Base-by-base conservation (phyloP, 2,329 filamentous ascomycete genomes). In the Aspergillus luchuensis region DNA sequence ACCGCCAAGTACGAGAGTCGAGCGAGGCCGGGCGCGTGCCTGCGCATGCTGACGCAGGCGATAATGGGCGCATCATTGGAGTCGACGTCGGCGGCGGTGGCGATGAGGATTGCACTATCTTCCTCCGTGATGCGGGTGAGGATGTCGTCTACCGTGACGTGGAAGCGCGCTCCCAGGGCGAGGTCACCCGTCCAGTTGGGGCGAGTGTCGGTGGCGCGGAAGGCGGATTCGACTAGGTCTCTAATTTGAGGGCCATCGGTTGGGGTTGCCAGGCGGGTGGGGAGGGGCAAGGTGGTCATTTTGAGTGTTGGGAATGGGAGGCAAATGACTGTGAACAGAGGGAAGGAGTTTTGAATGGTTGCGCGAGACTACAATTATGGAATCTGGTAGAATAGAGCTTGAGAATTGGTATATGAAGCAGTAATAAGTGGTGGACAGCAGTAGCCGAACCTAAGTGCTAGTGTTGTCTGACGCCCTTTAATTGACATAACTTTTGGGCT, bases 121-220 rank as follows among this genome's bases (percentile, higher is more conserved):
- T 70, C 66, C 0, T 65, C 66, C 13, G 54, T 49, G 52, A 81
- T 77, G 1, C 58, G 66, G 19, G 60, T 51, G 21, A 65, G 17
- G 2, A 75, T 61, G 5, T 71, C 64, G 2, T 69, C 60, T 33
- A 69, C 48, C n/a, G 62, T 49, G 23, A 72, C 55, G 7, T 52
- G 61, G 41, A 75, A 74, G 41, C 58, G 57, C 2, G 65, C 60
- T 2, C 65, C 64, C 36, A 75, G 69, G 4, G 70, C 70, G 36
- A 72, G 66, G 56, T 77, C 67, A 4, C 70, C 78, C 0, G 74
- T 74, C 76, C 76, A 78, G 59, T 68, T 61, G 57, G 71, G 59
- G 52, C 78, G 68, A 60, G 62, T 74, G 45, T 80, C 79, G 3
- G 73, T 68, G 48, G 77, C 70, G 36, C 76, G 77, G 50, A 81